phyloP scores from a whole-genome alignment of 179 eudicot species.

The Silene noctiflora region DNA sequence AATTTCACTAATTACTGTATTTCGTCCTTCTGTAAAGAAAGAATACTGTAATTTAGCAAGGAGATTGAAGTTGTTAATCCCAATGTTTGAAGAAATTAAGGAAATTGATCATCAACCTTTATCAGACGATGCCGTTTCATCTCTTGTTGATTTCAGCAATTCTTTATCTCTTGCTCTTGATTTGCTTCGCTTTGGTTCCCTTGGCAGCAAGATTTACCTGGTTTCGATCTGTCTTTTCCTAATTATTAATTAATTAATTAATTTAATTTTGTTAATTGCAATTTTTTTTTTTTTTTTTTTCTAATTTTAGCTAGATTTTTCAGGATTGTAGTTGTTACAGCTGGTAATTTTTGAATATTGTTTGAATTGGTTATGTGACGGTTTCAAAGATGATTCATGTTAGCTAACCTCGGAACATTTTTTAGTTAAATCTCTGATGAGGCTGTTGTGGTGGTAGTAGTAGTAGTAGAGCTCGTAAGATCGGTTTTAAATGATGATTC shows the following conservation, averaged over 20 bases:
- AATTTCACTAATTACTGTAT: slow-evolving; percentile 56
- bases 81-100: slow-evolving; percentile 87
- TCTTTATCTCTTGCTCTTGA: slow-evolving; percentile 56
- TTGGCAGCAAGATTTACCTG: slow-evolving; percentile 82
- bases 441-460: no score
- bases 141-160: slow-evolving; percentile 32
- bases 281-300: background rate
- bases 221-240: slow-evolving; percentile 32
- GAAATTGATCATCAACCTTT: slow-evolving; percentile 44
- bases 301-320: background rate
- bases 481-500: no score
- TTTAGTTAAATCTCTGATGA: no score
- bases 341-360: background rate
- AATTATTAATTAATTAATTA: background rate
- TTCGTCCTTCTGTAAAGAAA: slow-evolving; percentile 51
- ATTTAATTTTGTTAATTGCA: background rate
- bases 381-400: no score
- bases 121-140: slow-evolving; percentile 32
- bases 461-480: no score
- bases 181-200: slow-evolving; percentile 59
- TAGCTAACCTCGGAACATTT: no score
- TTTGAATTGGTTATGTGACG: no score
- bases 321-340: background rate
- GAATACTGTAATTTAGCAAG: slow-evolving; percentile 71
- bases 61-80: slow-evolving; percentile 67